Conservation (phyloP, 345 rosid genomes). For the Dimocarpus longan region DNA sequence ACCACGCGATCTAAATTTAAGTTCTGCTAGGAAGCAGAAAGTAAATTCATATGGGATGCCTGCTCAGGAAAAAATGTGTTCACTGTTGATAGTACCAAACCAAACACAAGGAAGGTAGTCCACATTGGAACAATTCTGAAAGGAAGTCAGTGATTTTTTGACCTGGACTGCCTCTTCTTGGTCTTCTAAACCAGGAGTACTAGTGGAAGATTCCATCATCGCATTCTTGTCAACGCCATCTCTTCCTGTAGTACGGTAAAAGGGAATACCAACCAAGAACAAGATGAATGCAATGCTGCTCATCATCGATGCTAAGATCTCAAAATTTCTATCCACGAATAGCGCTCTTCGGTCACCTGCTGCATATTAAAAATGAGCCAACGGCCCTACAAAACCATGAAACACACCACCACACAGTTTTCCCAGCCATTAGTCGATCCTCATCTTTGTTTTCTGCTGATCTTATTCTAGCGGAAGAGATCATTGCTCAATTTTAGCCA, state of each 20-base stretch:
- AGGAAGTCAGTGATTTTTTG: background rate
- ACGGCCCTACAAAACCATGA: background rate
- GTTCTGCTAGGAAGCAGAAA: no score
- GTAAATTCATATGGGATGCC: background rate
- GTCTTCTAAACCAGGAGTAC: background rate
- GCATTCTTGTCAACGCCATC: background rate
- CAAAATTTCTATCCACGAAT: background rate
- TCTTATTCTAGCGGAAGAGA: no score
- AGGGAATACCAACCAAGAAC: background rate
- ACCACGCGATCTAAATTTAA: no score
- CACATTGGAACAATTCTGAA: background rate
- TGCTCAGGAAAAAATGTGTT: constrained; percentile 16
- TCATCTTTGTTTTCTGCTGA: background rate
- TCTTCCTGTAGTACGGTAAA: background rate
- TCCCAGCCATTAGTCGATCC: background rate
- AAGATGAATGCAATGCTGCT: background rate
- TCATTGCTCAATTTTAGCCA: no score
- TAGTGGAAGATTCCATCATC: background rate
- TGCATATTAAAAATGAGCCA: background rate
- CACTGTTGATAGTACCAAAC: background rate
- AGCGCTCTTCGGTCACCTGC: no score
- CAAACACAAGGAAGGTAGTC: no score
- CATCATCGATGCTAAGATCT: background rate
- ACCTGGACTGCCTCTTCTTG: no score
- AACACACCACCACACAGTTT: background rate